Evolutionary conservation across 1,139 yeast species (phyloP).

Genomic region (Debaryomyces nepalensis): DNA sequence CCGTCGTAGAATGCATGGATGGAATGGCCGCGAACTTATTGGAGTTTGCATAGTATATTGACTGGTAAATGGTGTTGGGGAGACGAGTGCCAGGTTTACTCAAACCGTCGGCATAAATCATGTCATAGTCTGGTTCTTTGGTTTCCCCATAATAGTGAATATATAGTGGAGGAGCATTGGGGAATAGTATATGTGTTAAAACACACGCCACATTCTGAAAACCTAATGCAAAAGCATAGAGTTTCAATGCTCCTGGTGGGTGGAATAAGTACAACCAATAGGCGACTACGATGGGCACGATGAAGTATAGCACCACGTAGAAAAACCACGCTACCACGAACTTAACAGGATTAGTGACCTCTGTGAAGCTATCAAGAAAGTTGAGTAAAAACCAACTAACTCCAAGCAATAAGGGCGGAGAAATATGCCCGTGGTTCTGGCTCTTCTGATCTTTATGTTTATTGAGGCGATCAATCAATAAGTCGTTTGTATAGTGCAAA

Average conservation of each 20-base stretch:
- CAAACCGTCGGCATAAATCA: conserved; percentile 24
- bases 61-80: conserved; percentile 13
- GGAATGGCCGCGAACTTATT: conserved; percentile 23
- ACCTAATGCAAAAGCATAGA: conserved; percentile 19
- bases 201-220: conserved; percentile 19
- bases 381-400: conserved; percentile 19
- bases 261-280: conserved; percentile 22
- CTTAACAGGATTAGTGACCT: conserved; percentile 15
- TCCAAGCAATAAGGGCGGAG: conserved; percentile 20
- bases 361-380: conserved; percentile 15
- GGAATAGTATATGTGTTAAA: conserved; percentile 20
- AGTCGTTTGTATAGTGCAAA: neutral
- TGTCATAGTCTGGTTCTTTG: conserved; percentile 20
- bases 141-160: conserved; percentile 22
- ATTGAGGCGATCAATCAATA: conserved; percentile 3
- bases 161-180: conserved; percentile 24
- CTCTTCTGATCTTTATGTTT: conserved; percentile 8
- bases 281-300: conserved; percentile 18
- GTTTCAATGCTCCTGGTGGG: conserved; percentile 21
- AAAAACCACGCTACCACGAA: conserved; percentile 21
- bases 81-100: conserved; percentile 19
- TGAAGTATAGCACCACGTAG: conserved; percentile 21
- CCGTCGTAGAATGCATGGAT: conserved; percentile 22
- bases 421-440: conserved; percentile 17
- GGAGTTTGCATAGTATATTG: conserved; percentile 23